Evolutionary conservation across 2,329 filamentous ascomycete genomes (phyloP).

Genomic region (Lecanicillium sp.): DNA sequence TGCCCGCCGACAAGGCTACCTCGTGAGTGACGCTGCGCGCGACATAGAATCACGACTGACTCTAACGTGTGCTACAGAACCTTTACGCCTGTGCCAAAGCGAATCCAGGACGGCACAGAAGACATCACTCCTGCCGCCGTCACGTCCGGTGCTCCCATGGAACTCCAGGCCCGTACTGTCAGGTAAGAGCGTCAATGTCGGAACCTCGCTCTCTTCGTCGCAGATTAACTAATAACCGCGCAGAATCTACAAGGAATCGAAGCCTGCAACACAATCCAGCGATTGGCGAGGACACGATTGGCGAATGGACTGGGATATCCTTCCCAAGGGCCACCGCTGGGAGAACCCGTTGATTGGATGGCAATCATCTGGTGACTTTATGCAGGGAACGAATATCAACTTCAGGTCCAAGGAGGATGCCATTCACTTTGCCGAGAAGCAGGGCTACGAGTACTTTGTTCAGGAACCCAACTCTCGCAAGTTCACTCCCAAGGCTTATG

Average conservation of each 20-base stretch:
- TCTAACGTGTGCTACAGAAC: slow-evolving; percentile 42
- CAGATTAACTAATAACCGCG: neutral
- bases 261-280: slow-evolving; percentile 95
- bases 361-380: slow-evolving; percentile 90
- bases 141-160: slow-evolving; percentile 84
- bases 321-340: slow-evolving; percentile 90
- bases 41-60: neutral
- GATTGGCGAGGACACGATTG: slow-evolving; percentile 76
- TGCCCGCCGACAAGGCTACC: slow-evolving; percentile 76
- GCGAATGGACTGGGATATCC: slow-evolving; percentile 98
- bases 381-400: slow-evolving; percentile 87
- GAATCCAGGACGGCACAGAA: slow-evolving; percentile 86
- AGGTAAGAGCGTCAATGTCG: slow-evolving; percentile 49
- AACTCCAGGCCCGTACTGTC: slow-evolving; percentile 88
- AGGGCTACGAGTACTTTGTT: slow-evolving; percentile 98
- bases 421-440: slow-evolving; percentile 92
- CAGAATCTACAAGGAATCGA: slow-evolving; percentile 86
- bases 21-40: slow-evolving; percentile 50
- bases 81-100: slow-evolving; percentile 85
- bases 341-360: slow-evolving; percentile 98
- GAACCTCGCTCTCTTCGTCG: neutral
- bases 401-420: slow-evolving; percentile 94
- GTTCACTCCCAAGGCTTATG: slow-evolving; percentile 86
- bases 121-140: slow-evolving; percentile 72
- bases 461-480: slow-evolving; percentile 90